Percentiles rank a stretch among this genome's conserved stretches.
These are phyloP conservation scores for Ganoderma multipileum DNA, from an alignment of 1,284 basidiomycete species.

Conservation along the genomic window DNA sequence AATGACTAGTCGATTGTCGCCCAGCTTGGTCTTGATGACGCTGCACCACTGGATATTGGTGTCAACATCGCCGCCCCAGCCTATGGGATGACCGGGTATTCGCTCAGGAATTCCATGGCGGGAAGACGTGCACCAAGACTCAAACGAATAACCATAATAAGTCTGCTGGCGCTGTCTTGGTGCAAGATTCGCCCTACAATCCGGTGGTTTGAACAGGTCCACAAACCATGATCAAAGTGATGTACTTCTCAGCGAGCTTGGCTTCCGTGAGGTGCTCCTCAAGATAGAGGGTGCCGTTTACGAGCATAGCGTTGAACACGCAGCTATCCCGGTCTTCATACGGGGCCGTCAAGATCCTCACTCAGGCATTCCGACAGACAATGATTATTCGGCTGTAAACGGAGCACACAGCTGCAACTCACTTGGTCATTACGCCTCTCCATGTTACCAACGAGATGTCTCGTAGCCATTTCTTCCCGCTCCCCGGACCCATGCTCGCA, in stretches of 20 bases:
- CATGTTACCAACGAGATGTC: conserved; percentile 77
- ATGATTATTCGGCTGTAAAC: conserved; percentile 7
- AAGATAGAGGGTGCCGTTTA: conserved; percentile 81
- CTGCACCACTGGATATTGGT: conserved; percentile 98
- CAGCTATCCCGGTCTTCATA: conserved; percentile 84
- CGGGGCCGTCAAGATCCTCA: conserved; percentile 77
- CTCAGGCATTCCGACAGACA: conserved; percentile 43
- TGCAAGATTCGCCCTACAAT: conserved; percentile 63
- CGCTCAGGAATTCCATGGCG: conserved; percentile 36
- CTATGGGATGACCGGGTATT: conserved; percentile 45
- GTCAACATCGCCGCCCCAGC: conserved; percentile 90
- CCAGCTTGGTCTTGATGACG: conserved; percentile 90
- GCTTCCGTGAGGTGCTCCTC: conserved; percentile 78
- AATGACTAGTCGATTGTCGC: conserved; percentile 80
- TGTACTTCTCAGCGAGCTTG: conserved; percentile 67
- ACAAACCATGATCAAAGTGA: conserved; percentile 14
- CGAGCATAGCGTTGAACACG: conserved; percentile 87
- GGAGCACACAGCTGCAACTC: conserved; percentile 40
- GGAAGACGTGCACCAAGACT: conserved; percentile 81
- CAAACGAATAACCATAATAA: conserved; percentile 88
- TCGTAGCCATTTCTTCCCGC: conserved; percentile 38
- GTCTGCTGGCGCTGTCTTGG: conserved; percentile 64
- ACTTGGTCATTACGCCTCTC: conserved; percentile 95
- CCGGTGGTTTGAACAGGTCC: conserved; percentile 26
- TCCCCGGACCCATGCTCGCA: conserved; percentile 35